phyloP scores from a whole-genome alignment of 1,139 yeast genomes.

The Candida sanyaensis region DNA sequence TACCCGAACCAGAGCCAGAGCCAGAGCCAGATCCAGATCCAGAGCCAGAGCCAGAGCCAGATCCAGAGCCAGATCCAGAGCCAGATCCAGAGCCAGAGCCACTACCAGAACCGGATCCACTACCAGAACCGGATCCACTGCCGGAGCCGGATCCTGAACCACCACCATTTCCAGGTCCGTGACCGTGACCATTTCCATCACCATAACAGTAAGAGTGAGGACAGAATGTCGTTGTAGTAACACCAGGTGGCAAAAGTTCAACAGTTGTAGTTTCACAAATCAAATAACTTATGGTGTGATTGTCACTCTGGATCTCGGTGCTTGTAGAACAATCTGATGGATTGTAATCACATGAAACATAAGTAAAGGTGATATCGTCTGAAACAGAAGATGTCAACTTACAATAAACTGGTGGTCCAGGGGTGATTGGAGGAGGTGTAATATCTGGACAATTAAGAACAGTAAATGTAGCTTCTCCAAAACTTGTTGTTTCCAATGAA shows the following conservation, averaged over 20 bases:
- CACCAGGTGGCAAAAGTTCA: background rate
- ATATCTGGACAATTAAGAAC: background rate
- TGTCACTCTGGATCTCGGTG: background rate
- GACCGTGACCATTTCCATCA: background rate
- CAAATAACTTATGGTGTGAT: background rate
- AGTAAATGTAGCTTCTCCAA: background rate
- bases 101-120: background rate
- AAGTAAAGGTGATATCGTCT: background rate
- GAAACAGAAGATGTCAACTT: background rate
- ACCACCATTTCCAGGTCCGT: slow-evolving; percentile 40
- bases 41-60: background rate
- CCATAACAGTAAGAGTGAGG: background rate
- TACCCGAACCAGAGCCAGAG: background rate
- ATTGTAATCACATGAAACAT: background rate
- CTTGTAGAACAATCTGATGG: background rate
- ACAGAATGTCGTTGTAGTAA: background rate
- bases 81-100: slow-evolving; percentile 12
- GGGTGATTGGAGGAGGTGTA: background rate
- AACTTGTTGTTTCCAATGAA: background rate
- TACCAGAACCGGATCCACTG: background rate
- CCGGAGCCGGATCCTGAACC: slow-evolving; percentile 13
- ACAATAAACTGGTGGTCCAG: background rate
- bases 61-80: too few species aligned
- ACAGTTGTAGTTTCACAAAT: background rate
- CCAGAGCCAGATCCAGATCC: background rate